Evolutionary conservation across 768 basidiomycete species (phyloP).

Genomic region (Hebeloma cylindrosporum): DNA sequence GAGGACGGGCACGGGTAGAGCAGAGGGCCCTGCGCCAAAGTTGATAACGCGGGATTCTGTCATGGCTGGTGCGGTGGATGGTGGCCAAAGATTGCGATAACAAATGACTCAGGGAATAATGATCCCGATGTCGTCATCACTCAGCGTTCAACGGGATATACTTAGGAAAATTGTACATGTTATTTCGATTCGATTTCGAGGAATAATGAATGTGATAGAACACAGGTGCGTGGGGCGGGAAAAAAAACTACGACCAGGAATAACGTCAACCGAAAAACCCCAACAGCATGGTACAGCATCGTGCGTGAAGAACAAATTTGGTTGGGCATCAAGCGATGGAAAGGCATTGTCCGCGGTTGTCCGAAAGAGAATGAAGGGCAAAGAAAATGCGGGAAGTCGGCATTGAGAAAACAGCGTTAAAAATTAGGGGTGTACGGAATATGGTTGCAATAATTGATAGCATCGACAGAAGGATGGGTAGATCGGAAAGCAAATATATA

Average conservation of each 20-base stretch:
- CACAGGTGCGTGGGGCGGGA: no score
- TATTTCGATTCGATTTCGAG: no score
- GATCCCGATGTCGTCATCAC: slow-evolving; percentile 10
- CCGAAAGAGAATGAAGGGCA: slow-evolving; percentile 2
- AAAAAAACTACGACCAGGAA: no score
- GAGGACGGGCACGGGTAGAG: slow-evolving; percentile 84
- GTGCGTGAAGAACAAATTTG: no score
- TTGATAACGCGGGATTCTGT: slow-evolving; percentile 61
- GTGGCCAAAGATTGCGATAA: slow-evolving; percentile 1
- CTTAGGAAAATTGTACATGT: no score
- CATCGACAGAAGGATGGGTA: slow-evolving; percentile 19
- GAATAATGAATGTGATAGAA: no score
- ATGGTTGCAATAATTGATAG: slow-evolving; percentile 6
- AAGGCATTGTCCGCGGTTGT: no score
- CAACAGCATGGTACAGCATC: no score
- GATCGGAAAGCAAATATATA: slow-evolving; percentile 23
- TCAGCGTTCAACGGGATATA: not conserved
- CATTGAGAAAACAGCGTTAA: not conserved
- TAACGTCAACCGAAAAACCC: no score
- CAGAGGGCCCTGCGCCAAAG: slow-evolving; percentile 94
- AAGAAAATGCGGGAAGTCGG: not conserved
- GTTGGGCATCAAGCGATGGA: no score
- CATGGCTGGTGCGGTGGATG: slow-evolving; percentile 6
- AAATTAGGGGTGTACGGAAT: not conserved
- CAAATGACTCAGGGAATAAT: slow-evolving; percentile 7